Percentiles rank a stretch among this genome's conserved stretches.
phyloP scores from a whole-genome alignment of 257 asterid species.

The Haberlea rhodopensis region DNA sequence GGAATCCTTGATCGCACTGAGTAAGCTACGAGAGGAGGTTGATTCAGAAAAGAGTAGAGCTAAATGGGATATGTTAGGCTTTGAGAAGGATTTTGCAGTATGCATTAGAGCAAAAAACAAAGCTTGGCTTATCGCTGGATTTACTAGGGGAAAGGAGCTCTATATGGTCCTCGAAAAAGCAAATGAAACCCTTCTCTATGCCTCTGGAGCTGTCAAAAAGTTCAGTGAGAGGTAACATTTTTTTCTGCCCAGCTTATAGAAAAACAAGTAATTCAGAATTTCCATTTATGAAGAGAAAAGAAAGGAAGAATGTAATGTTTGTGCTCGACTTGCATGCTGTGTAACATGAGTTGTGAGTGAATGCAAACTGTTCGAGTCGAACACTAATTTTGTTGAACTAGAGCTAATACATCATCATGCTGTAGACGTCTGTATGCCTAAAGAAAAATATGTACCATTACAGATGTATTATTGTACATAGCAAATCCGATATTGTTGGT shows the following conservation, averaged over 20 bases:
- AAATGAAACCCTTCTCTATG: slow-evolving; percentile 86
- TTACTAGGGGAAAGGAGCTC: slow-evolving; percentile 81
- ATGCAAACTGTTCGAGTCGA: too few species aligned
- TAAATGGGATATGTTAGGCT: slow-evolving; percentile 44
- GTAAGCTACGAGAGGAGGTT: slow-evolving; percentile 83
- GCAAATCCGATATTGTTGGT: background rate
- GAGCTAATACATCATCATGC: background rate
- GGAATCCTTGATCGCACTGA: slow-evolving; percentile 83
- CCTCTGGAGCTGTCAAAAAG: slow-evolving; percentile 85
- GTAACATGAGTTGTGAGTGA: too few species aligned
- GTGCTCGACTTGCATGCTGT: background rate
- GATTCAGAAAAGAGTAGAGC: slow-evolving; percentile 64
- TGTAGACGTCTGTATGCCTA: background rate
- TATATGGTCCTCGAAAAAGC: slow-evolving; percentile 97
- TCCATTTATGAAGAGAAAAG: background rate
- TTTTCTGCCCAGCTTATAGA: slow-evolving; percentile 11
- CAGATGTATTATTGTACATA: background rate
- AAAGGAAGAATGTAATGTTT: background rate
- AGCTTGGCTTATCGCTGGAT: slow-evolving; percentile 88
- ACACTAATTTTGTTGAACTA: background rate
- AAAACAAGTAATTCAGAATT: background rate
- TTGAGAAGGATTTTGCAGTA: slow-evolving; percentile 69
- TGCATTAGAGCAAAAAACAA: slow-evolving; percentile 87
- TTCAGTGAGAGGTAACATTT: slow-evolving; percentile 80
- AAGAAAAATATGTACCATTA: too few species aligned